Percentiles rank a stretch among this genome's conserved stretches.
Evolutionary conservation across 345 rosid genomes (phyloP).

Genomic region (Pistacia vera): DNA sequence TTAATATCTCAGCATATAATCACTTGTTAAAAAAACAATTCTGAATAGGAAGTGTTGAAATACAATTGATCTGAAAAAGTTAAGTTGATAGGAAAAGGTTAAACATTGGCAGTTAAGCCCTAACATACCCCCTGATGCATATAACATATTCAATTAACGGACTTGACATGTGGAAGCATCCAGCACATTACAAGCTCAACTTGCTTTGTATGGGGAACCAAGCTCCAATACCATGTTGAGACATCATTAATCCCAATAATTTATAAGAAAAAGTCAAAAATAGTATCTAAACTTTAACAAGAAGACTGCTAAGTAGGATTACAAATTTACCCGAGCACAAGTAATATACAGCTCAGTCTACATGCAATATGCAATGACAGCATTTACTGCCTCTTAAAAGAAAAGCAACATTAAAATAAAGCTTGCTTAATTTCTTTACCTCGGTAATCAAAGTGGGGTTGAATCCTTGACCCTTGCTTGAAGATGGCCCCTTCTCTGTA

Average conservation of each 20-base stretch:
- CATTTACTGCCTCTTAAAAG: not conserved
- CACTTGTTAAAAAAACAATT: not conserved
- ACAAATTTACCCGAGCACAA: not conserved
- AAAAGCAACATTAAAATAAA: not conserved
- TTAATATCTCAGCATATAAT: not conserved
- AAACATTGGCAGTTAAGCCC: too few species aligned
- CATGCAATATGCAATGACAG: not conserved
- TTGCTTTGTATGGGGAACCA: not conserved
- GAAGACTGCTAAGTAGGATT: too few species aligned
- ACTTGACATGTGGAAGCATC: not conserved
- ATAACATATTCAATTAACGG: not conserved
- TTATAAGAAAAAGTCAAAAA: not conserved
- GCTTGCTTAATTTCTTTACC: slow-evolving; percentile 44
- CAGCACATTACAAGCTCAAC: too few species aligned
- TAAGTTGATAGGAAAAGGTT: not conserved
- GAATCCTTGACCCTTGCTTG: slow-evolving; percentile 36
- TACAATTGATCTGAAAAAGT: not conserved
- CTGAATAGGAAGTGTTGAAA: not conserved
- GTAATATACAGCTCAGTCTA: not conserved
- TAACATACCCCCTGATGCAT: not conserved
- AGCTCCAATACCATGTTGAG: not conserved
- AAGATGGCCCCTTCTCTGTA: slow-evolving; percentile 24
- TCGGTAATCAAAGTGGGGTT: slow-evolving; percentile 41
- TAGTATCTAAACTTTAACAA: not conserved
- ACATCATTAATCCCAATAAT: not conserved